A percentile compares a stretch with the other conserved stretches of the same genome.
phyloP scores from a whole-genome alignment of 306 rosid genomes.

The Luffa acutangula region DNA sequence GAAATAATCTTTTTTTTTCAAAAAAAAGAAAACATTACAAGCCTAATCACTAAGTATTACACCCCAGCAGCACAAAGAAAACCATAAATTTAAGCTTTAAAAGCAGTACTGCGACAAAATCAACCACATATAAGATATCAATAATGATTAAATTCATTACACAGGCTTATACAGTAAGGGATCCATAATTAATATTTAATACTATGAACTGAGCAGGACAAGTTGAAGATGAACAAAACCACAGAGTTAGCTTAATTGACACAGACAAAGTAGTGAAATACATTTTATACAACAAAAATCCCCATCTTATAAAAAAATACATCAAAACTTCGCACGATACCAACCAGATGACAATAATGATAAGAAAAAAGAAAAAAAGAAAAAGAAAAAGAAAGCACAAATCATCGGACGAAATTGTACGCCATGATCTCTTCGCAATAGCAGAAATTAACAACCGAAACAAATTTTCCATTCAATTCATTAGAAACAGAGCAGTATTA shows the following conservation, averaged over 20 bases:
- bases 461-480: not conserved
- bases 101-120: not conserved
- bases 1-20: not conserved
- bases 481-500: constrained; percentile 6
- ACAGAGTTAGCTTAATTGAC: not conserved
- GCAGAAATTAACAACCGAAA: not conserved
- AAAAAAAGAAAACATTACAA: not conserved
- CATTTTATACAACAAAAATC: not conserved
- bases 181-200: not conserved
- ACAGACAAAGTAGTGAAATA: not conserved
- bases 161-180: not conserved
- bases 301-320: not conserved
- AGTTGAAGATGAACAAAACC: not conserved
- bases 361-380: not conserved
- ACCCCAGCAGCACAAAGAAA: not conserved
- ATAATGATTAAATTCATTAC: not conserved
- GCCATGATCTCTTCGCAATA: not conserved
- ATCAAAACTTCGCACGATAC: constrained; percentile 4
- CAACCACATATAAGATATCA: not conserved
- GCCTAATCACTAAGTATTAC: not conserved
- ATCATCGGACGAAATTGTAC: not conserved
- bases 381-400: not conserved
- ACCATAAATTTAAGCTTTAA: not conserved
- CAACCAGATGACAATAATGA: not conserved
- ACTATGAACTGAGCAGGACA: not conserved